Evolutionary conservation across 306 rosid genomes (phyloP).

Genomic region (Chamaecrista fasciculata): DNA sequence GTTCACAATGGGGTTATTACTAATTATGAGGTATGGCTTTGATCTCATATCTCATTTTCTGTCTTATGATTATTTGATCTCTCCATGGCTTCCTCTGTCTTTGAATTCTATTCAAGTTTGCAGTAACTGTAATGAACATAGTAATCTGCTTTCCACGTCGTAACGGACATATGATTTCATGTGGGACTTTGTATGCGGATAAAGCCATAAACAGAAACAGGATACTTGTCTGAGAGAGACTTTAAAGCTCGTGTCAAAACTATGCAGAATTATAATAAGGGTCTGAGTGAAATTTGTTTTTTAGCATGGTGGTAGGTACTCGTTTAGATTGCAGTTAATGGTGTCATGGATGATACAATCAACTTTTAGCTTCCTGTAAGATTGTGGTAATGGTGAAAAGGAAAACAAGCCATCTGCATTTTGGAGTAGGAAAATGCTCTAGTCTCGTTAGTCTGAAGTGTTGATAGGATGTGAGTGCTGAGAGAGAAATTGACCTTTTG

Average conservation of each 20-base stretch:
- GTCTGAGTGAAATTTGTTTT: neutral
- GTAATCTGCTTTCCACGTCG: neutral
- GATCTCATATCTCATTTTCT: conserved; percentile 2
- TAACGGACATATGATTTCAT: neutral
- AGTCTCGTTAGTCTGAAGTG: neutral
- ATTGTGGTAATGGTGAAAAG: neutral
- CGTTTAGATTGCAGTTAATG: neutral
- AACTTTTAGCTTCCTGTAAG: neutral
- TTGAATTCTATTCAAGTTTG: neutral
- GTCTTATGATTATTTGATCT: neutral
- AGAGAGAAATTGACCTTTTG: neutral
- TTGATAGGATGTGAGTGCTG: neutral
- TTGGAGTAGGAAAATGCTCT: neutral
- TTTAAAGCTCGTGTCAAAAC: neutral
- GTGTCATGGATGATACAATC: neutral
- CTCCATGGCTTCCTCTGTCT: neutral
- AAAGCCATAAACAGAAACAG: neutral
- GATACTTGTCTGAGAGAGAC: neutral
- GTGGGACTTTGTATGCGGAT: neutral
- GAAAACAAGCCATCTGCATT: neutral
- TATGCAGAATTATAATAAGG: too few species aligned
- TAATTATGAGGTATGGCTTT: conserved; percentile 72
- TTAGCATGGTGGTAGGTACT: neutral
- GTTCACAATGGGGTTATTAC: conserved; percentile 94
- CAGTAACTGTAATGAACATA: neutral